A percentile compares a stretch with the other conserved stretches of the same genome.
Conservation (phyloP, 192 early-diverging fungal species). For the Pecoramyces ruminantium region DNA sequence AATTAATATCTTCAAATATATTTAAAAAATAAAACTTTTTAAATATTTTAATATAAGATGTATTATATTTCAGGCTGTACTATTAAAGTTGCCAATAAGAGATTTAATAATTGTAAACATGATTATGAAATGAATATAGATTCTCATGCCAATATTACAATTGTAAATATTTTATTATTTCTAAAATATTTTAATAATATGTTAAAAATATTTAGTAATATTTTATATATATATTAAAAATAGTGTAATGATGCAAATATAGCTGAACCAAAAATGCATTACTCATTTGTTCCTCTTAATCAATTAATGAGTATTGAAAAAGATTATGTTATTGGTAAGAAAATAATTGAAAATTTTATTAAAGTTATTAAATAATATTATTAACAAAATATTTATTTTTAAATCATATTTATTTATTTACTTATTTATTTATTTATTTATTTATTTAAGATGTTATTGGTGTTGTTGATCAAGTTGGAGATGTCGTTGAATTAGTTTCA, state of each 20-base stretch:
- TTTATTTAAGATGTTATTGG: constrained; percentile 55
- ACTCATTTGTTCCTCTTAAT: constrained; percentile 52
- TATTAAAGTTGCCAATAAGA: constrained; percentile 70
- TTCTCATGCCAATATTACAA: constrained; percentile 38
- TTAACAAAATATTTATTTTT: no score
- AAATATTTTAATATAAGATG: constrained; percentile 6
- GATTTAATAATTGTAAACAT: constrained; percentile 62
- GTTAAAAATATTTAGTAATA: no score
- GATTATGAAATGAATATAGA: constrained; percentile 87
- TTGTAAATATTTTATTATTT: constrained; percentile 25
- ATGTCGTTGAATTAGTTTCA: constrained; percentile 36
- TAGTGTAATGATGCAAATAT: constrained; percentile 17
- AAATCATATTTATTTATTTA: no score
- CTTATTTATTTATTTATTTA: no score
- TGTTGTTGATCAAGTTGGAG: constrained; percentile 44
- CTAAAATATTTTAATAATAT: no score
- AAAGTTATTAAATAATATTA: no score
- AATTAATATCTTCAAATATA: neutral
- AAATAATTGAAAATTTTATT: neutral
- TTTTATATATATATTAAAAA: no score
- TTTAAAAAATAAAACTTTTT: neutral
- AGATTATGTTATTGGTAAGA: constrained; percentile 38
- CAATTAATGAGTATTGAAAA: constrained; percentile 52
- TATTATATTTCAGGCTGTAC: constrained; percentile 70
- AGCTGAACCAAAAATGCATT: constrained; percentile 31